Evolutionary conservation across 2,329 filamentous ascomycete genomes (phyloP).

Genomic region (Neofusicoccum umdonicola): DNA sequence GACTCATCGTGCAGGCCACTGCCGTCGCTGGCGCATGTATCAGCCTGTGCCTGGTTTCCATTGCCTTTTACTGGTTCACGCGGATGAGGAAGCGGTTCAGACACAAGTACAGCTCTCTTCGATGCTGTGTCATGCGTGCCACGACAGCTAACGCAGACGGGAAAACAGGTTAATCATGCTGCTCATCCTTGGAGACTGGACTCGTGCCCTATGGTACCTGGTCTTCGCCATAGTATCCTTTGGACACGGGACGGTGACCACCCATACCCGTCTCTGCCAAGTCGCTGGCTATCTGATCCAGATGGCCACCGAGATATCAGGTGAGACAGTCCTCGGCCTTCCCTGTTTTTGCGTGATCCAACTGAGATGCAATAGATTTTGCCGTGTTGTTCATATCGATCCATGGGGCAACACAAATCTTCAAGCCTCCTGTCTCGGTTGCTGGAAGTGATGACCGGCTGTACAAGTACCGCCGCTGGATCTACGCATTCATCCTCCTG

Average conservation of each 20-base stretch:
- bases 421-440: slow-evolving; percentile 49
- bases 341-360: slow-evolving; percentile 13
- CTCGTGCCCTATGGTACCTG: slow-evolving; percentile 68
- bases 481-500: slow-evolving; percentile 57
- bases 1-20: slow-evolving; percentile 33
- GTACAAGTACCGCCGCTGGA: slow-evolving; percentile 62
- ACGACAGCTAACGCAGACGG: background rate
- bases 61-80: slow-evolving; percentile 62
- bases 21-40: slow-evolving; percentile 32
- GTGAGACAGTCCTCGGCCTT: slow-evolving; percentile 31
- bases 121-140: background rate
- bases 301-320: slow-evolving; percentile 64
- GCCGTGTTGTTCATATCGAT: slow-evolving; percentile 71
- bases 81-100: slow-evolving; percentile 72
- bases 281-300: slow-evolving; percentile 66
- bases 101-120: slow-evolving; percentile 57
- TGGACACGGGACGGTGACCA: slow-evolving; percentile 49
- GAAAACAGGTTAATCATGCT: slow-evolving; percentile 66
- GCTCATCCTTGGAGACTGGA: slow-evolving; percentile 69
- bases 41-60: slow-evolving; percentile 20
- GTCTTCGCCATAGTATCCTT: slow-evolving; percentile 63
- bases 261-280: slow-evolving; percentile 57
- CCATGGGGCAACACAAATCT: slow-evolving; percentile 71
- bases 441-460: slow-evolving; percentile 58
- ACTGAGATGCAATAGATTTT: slow-evolving; percentile 49